These are phyloP conservation scores for Aspergillus asperescens DNA, from an alignment of 495 filamentous ascomycete genomes.

Conservation along the genomic window DNA sequence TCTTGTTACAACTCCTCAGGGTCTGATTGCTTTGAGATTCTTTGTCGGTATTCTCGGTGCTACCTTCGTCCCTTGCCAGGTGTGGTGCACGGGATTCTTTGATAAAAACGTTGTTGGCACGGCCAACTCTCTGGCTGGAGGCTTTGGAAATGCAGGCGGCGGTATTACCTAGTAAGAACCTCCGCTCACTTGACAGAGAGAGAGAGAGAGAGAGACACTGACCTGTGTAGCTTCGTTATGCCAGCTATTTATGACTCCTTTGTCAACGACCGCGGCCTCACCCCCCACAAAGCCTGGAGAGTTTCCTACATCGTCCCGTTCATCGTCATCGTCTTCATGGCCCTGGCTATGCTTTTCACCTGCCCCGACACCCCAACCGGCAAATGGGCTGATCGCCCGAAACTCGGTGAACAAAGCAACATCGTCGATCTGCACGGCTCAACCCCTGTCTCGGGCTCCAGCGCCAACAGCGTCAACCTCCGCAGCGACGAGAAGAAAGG, in stretches of 20 bases:
- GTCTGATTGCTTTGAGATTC: constrained; percentile 76
- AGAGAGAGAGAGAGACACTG: no score
- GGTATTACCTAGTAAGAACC: constrained; percentile 61
- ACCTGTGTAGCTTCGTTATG: constrained; percentile 71
- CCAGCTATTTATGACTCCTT: constrained; percentile 83
- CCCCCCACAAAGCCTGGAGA: constrained; percentile 70
- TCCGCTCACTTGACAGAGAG: not conserved
- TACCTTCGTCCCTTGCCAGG: constrained; percentile 89
- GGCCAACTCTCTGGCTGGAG: constrained; percentile 80
- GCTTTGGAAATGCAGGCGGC: constrained; percentile 86
- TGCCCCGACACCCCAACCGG: constrained; percentile 82
- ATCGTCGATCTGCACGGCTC: constrained; percentile 50
- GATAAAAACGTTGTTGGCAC: constrained; percentile 94
- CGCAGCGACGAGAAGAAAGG: constrained; percentile 41
- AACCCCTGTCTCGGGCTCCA: constrained; percentile 23
- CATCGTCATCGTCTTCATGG: constrained; percentile 61
- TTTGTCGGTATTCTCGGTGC: constrained; percentile 92
- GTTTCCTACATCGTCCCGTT: constrained; percentile 84
- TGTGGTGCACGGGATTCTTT: constrained; percentile 93
- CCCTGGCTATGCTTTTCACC: constrained; percentile 63
- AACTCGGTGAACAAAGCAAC: constrained; percentile 28
- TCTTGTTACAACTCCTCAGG: constrained; percentile 59
- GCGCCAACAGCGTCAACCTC: constrained; percentile 33
- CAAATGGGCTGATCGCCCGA: constrained; percentile 70
- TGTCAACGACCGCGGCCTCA: constrained; percentile 51